Evolutionary conservation across 371 early-diverging fungal genomes (phyloP).

Genomic region (Mortierella sp.): DNA sequence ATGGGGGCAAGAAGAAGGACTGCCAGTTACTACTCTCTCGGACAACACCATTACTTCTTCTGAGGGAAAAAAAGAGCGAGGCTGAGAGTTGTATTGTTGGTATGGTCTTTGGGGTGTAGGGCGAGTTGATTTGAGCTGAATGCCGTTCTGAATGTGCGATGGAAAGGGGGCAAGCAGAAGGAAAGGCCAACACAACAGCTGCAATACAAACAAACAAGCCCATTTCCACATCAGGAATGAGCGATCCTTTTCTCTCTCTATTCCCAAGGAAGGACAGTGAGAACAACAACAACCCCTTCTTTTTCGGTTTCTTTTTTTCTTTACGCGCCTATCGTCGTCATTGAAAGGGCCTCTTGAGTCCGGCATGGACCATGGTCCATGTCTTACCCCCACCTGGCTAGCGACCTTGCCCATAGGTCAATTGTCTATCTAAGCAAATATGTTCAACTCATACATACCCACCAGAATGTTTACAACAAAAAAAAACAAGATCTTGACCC

Average conservation of each 20-base stretch:
- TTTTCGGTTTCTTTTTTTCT: background rate
- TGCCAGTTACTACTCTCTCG: background rate
- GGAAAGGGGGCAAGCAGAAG: no score
- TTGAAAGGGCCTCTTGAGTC: background rate
- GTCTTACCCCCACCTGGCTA: background rate
- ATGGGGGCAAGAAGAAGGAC: background rate
- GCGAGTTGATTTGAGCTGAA: background rate
- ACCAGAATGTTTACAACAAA: slow-evolving; percentile 3
- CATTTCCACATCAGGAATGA: background rate
- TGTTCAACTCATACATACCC: background rate
- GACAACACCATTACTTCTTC: background rate
- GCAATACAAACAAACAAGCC: background rate
- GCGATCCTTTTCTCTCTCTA: background rate
- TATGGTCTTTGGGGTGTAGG: background rate
- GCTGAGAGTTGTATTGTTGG: background rate
- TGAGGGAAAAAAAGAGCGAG: background rate
- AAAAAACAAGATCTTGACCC: background rate
- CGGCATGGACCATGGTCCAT: background rate
- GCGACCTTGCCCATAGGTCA: background rate
- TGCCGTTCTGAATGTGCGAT: background rate
- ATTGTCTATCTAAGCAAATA: slow-evolving; percentile 7
- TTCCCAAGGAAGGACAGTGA: background rate
- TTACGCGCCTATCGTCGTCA: background rate
- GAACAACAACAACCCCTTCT: background rate
- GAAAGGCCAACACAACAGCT: background rate